phyloP scores from a whole-genome alignment of 2,329 filamentous ascomycete genomes.

The Cercospora sp. region DNA sequence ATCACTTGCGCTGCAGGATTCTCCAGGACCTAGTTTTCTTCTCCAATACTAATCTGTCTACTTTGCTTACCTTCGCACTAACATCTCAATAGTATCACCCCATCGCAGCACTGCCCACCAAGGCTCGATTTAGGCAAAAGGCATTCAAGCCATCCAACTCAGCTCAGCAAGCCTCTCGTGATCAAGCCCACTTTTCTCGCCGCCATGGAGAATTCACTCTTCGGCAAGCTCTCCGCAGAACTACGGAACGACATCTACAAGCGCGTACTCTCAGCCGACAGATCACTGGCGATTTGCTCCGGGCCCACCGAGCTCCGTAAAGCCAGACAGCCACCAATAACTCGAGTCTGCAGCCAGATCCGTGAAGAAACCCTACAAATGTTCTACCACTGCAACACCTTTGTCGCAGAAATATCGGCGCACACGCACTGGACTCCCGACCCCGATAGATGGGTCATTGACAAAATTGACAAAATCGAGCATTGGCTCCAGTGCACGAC shows the following conservation, averaged over 20 bases:
- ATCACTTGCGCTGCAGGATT: neutral
- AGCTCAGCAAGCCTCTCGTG: neutral
- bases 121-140: neutral
- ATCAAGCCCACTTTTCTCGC: neutral
- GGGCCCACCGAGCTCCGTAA: neutral
- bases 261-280: neutral
- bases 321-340: neutral
- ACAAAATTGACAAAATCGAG: neutral
- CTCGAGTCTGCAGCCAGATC: neutral
- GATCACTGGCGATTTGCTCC: neutral
- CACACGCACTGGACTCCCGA: neutral
- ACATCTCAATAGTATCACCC: neutral
- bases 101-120: neutral
- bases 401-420: neutral
- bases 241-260: neutral
- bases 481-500: neutral
- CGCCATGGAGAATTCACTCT: neutral
- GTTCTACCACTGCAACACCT: constrained; percentile 4
- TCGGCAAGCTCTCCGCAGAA: neutral
- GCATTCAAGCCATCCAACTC: neutral
- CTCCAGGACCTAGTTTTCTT: neutral
- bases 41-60: neutral
- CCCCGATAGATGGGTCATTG: neutral
- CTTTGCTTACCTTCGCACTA: neutral
- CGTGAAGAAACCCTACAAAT: neutral